A percentile compares a stretch with the other conserved stretches of the same genome.
phyloP scores from a whole-genome alignment of 331 rosid genomes.

The Erythrophleum ivorense region DNA sequence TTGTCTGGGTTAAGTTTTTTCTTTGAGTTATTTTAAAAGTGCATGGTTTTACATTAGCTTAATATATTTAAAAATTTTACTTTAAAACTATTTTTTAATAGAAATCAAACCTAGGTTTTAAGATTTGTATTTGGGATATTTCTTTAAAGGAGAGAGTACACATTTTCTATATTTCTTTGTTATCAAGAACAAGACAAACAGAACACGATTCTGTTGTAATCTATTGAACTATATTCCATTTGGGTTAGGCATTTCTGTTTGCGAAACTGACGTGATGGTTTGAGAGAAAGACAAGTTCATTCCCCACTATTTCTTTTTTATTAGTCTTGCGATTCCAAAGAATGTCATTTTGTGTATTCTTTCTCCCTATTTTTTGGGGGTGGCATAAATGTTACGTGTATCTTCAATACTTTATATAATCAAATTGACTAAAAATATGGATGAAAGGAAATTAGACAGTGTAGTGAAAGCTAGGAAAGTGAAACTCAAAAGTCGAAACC shows the following conservation, averaged over 20 bases:
- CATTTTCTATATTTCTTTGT: not conserved
- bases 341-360: not conserved
- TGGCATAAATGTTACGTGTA: not conserved
- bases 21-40: too few relatives aligned
- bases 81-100: not conserved
- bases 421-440: constrained; percentile 34
- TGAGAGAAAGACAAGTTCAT: not conserved
- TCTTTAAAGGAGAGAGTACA: not conserved
- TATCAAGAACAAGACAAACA: not conserved
- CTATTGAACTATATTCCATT: not conserved
- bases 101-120: not conserved
- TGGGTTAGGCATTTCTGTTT: not conserved
- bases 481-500: constrained; percentile 3
- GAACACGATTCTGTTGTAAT: not conserved
- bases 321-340: not conserved
- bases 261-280: not conserved
- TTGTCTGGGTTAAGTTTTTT: not conserved
- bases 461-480: constrained; percentile 9
- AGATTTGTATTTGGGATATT: not conserved
- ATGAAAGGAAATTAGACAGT: constrained; percentile 7
- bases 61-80: too few relatives aligned
- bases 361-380: constrained; percentile 3
- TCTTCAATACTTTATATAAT: constrained; percentile 15
- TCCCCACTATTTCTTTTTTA: not conserved
- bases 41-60: not conserved